Conservation (phyloP, 208 protist genomes). For the Histomonas meleagridis region DNA sequence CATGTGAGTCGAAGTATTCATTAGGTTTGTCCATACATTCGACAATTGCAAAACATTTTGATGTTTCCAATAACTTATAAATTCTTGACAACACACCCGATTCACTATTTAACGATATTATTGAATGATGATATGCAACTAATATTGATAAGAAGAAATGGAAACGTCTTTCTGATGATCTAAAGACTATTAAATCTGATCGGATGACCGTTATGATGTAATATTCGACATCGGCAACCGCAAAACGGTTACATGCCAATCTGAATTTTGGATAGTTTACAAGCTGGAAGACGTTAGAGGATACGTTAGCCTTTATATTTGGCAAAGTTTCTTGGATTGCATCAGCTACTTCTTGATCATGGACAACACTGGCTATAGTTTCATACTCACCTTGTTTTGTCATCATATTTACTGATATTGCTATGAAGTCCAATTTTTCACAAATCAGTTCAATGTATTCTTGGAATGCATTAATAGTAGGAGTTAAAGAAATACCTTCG, state of each 20-base stretch:
- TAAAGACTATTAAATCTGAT: neutral
- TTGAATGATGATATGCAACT: conserved; percentile 6
- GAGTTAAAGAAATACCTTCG: neutral
- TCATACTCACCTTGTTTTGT: neutral
- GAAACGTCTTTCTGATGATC: neutral
- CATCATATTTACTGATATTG: neutral
- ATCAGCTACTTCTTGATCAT: neutral
- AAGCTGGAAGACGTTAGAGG: too few relatives aligned
- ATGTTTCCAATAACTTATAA: neutral
- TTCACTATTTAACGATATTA: neutral
- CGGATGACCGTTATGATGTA: neutral
- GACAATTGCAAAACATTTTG: neutral
- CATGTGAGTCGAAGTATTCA: neutral
- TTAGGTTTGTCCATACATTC: neutral
- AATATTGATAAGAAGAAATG: neutral
- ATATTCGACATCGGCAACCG: neutral
- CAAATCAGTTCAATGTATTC: neutral
- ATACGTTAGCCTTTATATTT: neutral
- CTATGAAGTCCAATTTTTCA: neutral
- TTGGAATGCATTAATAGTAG: neutral
- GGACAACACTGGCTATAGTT: neutral
- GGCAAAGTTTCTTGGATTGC: neutral
- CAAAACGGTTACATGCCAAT: neutral
- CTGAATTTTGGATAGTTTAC: neutral
- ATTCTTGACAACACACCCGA: neutral